Percentiles rank a stretch among this genome's conserved stretches.
phyloP scores from a whole-genome alignment of 208 protist genomes.

The Acanthamoeba divionensis region DNA sequence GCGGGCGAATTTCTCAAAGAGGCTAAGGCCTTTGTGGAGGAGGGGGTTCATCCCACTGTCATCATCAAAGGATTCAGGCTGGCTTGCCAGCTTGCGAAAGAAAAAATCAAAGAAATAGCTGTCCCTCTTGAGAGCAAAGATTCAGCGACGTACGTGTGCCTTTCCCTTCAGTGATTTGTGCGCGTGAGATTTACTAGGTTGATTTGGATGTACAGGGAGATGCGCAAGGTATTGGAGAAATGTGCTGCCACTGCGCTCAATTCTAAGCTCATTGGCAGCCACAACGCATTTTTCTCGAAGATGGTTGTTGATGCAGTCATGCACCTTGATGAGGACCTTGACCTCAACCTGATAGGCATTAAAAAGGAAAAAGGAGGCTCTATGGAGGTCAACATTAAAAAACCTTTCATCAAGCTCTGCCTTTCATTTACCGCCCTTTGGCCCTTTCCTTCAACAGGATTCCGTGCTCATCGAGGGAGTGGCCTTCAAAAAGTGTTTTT shows the following conservation, averaged over 20 bases:
- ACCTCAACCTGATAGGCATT: slow-evolving; percentile 98
- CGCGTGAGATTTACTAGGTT: neutral
- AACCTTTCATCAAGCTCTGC: neutral
- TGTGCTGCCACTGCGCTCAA: slow-evolving; percentile 98
- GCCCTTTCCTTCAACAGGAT: slow-evolving; percentile 82
- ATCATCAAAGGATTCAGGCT: slow-evolving; percentile 83
- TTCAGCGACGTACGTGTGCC: slow-evolving; percentile 34
- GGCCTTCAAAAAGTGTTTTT: slow-evolving; percentile 99
- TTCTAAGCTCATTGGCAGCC: slow-evolving; percentile 97
- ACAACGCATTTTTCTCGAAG: slow-evolving; percentile 96
- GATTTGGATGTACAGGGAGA: neutral
- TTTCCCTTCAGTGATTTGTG: neutral
- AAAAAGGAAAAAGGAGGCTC: slow-evolving; percentile 99
- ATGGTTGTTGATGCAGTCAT: slow-evolving; percentile 98
- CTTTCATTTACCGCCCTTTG: neutral
- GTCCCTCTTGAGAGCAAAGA: slow-evolving; percentile 81
- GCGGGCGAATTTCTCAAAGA: slow-evolving; percentile 97
- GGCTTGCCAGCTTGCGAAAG: slow-evolving; percentile 73
- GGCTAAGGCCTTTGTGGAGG: slow-evolving; percentile 97
- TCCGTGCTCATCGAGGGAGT: slow-evolving; percentile 98
- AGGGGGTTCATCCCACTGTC: slow-evolving; percentile 97
- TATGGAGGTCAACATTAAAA: slow-evolving; percentile 79
- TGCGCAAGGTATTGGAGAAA: slow-evolving; percentile 83
- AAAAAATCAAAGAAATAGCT: slow-evolving; percentile 89
- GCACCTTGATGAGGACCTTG: slow-evolving; percentile 94